Evolutionary conservation across 331 rosid species (phyloP).

Genomic region (Phaseolus coccineus): DNA sequence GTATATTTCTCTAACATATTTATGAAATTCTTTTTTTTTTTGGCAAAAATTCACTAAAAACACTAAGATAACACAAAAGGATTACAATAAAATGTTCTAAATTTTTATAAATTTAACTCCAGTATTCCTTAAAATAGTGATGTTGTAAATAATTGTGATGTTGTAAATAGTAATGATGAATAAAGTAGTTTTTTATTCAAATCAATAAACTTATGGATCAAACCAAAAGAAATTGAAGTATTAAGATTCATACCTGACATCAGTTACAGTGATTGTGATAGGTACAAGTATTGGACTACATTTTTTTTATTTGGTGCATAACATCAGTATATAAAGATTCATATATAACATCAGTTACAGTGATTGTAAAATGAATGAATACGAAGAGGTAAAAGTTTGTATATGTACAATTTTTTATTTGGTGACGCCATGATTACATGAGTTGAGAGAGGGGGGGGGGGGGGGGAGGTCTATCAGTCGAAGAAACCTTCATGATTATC

Average conservation of each 20-base stretch:
- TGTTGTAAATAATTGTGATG: background rate
- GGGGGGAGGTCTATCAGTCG: background rate
- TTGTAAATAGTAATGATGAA: background rate
- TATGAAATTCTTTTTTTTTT: no score
- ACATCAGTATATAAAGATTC: constrained; percentile 4
- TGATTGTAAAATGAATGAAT: background rate
- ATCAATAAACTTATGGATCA: background rate
- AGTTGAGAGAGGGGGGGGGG: background rate
- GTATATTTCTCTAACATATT: no score
- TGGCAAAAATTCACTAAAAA: no score
- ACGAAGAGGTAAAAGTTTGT: background rate
- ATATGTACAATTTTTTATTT: background rate
- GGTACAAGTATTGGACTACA: background rate
- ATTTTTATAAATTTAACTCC: background rate
- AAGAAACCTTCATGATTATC: background rate
- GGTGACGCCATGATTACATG: background rate
- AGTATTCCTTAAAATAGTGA: background rate
- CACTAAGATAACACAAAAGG: no score
- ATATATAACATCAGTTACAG: constrained; percentile 4
- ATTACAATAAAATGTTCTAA: background rate
- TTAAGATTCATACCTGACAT: background rate
- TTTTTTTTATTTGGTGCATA: background rate
- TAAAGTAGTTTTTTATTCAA: background rate
- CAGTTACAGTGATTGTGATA: background rate
- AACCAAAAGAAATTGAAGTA: background rate